Evolutionary conservation across 2,329 filamentous ascomycete species (phyloP).

Genomic region (Magnaporthales sp.): DNA sequence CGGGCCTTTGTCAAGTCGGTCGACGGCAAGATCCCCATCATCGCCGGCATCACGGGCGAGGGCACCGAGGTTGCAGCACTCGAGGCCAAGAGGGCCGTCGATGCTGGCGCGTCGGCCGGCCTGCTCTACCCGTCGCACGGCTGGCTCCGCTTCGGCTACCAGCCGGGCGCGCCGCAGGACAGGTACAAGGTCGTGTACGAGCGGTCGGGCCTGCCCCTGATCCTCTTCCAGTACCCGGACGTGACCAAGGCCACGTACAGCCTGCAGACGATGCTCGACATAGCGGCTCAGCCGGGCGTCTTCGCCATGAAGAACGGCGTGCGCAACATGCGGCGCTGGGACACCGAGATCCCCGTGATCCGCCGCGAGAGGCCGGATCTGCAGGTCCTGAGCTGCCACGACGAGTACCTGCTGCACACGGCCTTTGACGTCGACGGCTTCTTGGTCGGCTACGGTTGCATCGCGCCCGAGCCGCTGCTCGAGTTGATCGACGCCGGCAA

Average conservation of each 20-base stretch:
- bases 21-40: constrained; percentile 39
- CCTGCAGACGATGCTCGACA: constrained; percentile 42
- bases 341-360: constrained; percentile 45
- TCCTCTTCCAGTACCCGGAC: constrained; percentile 45
- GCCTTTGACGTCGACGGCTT: constrained; percentile 43
- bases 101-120: constrained; percentile 37
- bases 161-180: constrained; percentile 41
- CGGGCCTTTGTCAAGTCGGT: constrained; percentile 41
- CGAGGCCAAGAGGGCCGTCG: constrained; percentile 13
- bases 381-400: constrained; percentile 41
- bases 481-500: constrained; percentile 42
- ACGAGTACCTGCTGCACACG: constrained; percentile 43
- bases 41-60: constrained; percentile 43
- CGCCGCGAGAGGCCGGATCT: constrained; percentile 36
- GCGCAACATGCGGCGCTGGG: constrained; percentile 48
- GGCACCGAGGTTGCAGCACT: constrained; percentile 42
- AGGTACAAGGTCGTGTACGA: constrained; percentile 41
- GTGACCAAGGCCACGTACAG: constrained; percentile 43
- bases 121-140: constrained; percentile 44
- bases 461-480: constrained; percentile 39
- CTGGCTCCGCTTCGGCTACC: constrained; percentile 47
- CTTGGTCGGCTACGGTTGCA: constrained; percentile 45
- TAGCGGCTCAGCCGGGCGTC: constrained; percentile 40
- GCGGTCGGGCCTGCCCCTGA: constrained; percentile 37
- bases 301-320: constrained; percentile 50